Conservation (phyloP, 2,329 filamentous ascomycete genomes). For the Cyanodermella asteris region DNA sequence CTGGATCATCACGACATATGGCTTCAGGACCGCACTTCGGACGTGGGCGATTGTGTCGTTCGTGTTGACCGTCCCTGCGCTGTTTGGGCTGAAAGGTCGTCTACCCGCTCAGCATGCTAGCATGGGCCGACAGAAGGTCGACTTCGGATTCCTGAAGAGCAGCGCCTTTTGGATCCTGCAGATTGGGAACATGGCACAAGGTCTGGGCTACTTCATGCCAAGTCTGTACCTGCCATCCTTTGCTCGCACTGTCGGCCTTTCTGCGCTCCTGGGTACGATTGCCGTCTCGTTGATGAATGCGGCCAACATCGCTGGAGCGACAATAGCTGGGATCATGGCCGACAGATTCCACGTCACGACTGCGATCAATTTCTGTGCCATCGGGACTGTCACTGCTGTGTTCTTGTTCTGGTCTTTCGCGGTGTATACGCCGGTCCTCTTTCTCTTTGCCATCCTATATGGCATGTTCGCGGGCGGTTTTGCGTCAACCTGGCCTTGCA, state of each 20-base stretch:
- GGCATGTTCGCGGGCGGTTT: slow-evolving; percentile 20
- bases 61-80: slow-evolving; percentile 13
- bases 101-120: slow-evolving; percentile 13
- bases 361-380: slow-evolving; percentile 16
- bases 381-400: slow-evolving; percentile 15
- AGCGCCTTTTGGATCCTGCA: slow-evolving; percentile 21
- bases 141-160: slow-evolving; percentile 15
- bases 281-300: slow-evolving; percentile 19
- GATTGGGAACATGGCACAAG: slow-evolving; percentile 18
- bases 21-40: slow-evolving; percentile 22
- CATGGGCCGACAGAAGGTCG: slow-evolving; percentile 11
- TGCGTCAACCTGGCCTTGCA: slow-evolving; percentile 17
- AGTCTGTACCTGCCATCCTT: slow-evolving; percentile 20
- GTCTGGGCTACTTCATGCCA: slow-evolving; percentile 22
- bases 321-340: slow-evolving; percentile 17
- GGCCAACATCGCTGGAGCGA: slow-evolving; percentile 15
- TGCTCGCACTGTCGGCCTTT: slow-evolving; percentile 13
- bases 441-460: slow-evolving; percentile 20
- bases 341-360: slow-evolving; percentile 19
- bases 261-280: slow-evolving; percentile 14
- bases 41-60: slow-evolving; percentile 18
- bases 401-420: slow-evolving; percentile 23
- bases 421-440: slow-evolving; percentile 16
- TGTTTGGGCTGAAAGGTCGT: slow-evolving; percentile 19
- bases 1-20: slow-evolving; percentile 21